Base-by-base conservation (phyloP, 768 basidiomycete species). In the Amanita inopinata region DNA sequence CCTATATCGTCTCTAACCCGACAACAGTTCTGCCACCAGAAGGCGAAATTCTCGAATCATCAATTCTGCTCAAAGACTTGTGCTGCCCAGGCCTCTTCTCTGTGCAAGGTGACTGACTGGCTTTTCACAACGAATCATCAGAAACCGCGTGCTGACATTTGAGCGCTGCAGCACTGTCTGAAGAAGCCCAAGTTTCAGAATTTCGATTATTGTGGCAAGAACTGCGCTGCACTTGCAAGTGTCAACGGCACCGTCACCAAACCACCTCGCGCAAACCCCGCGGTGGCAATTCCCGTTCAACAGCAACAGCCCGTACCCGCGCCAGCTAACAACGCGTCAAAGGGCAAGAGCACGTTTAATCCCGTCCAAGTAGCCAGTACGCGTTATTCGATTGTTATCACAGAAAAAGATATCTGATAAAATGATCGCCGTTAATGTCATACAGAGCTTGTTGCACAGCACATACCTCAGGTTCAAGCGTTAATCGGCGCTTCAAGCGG, bases 151-250 rank as follows among this genome's bases (percentile, higher is more conserved):
- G n/a, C n/a, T n/a, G n/a, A n/a, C n/a, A n/a, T n/a, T n/a, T 27
- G 31, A 39, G 19, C 30, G 38, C 35, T 37, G 2, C 48, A 74
- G 73, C 61, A 71, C 47, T 82, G 80, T 51, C 70, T 74, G 47
- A 66, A 67, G 53, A 75, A 72, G 46, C 74, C 76, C 3, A 82
- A 78, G 56, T 76, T 70, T 51, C 70, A 66, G 49, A 67, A 63
- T 48, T 74, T 75, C 50, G 71, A 74, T 38, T 82, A 69, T 51
- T 82, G 80, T 46, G 75, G 80, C 42, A 76, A 78, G 65, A 75
- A 70, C 40, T 81, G 80, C 51, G 78, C 77, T 12, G 56, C 66
- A 11, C 46, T 66, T 37, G 78, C 77, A 15, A 60, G 23, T 24
- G n/a, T n/a, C 5, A 38, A 46, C 24, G 40, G 41, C 15, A 44